Evolutionary conservation across 1,284 basidiomycete genomes (phyloP), one percentile per base, ranked within the genome.

Genomic region (Ganoderma leucocontextum): DNA sequence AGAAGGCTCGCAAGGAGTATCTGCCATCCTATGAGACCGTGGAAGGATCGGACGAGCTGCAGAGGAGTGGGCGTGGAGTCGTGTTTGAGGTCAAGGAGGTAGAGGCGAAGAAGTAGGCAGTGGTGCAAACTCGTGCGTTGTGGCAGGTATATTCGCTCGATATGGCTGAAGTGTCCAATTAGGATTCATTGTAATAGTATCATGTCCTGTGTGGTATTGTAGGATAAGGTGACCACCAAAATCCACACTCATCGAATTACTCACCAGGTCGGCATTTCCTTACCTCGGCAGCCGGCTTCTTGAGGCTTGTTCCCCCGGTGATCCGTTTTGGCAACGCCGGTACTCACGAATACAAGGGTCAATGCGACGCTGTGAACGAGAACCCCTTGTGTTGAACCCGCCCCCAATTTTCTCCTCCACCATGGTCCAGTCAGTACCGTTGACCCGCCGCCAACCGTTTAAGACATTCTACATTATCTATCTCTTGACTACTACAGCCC

Each of bases 31-130:
- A 86, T 53, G 77, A 82, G 71, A 77, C 79, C 65, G 76, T 75
- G 25, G 71, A 76, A 17, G 80, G 75, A 15, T 79, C 82, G 0
- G 84, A 85, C 74, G 71, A 76, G 41, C 85, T 80, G 80, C 78
- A 79, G 70, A 76, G 77, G 52, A 76, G 75, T 29, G 80, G 80
- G 0, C 78, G 79, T 62, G 74, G 71, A 4, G 64, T 78, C 0
- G 64, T 65, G 33, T 77, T 82, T 58, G 73, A 78, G 66, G 62
- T 73, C 7, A 72, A 74, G 44, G 76, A 75, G 52, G 63, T 69
- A 19, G 67, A 60, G 12, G 25, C 62, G 35, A 44, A 49, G 55
- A 60, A 66, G 64, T 44, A 49, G 47, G 19, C 19, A 12, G 22
- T 15, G 35, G 7, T 29, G 29, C 17, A 22, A 17, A 55, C 1